phyloP scores from a whole-genome alignment of 495 filamentous ascomycete species.

The Parmelia sp. region DNA sequence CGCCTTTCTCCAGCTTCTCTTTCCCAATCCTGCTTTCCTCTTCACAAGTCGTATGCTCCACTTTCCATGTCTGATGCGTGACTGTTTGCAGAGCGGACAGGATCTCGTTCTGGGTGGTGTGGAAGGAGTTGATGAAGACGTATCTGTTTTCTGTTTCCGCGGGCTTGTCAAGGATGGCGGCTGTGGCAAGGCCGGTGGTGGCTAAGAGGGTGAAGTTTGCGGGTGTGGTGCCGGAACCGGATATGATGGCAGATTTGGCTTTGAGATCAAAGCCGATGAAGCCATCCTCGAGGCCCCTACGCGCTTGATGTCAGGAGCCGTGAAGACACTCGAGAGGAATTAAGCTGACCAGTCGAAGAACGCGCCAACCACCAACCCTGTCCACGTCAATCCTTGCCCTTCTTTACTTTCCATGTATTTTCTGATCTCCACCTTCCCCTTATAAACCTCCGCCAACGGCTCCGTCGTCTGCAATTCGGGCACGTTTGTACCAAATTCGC shows the following conservation, averaged over 20 bases:
- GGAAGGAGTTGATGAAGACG: constrained; percentile 43
- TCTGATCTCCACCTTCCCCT: constrained; percentile 38
- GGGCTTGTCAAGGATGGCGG: constrained; percentile 36
- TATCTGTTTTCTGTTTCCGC: constrained; percentile 42
- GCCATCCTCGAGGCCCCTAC: constrained; percentile 34
- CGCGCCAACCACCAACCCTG: constrained; percentile 40
- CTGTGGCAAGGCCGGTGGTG: constrained; percentile 37
- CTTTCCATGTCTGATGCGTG: constrained; percentile 37
- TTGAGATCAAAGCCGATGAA: constrained; percentile 43
- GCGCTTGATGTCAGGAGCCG: background rate
- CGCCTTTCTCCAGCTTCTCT: constrained; percentile 34
- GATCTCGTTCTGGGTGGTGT: constrained; percentile 42
- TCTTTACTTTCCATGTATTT: constrained; percentile 44
- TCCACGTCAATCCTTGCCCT: constrained; percentile 41
- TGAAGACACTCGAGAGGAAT: background rate
- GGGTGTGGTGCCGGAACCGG: constrained; percentile 36
- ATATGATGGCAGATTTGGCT: constrained; percentile 40
- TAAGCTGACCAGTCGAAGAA: constrained; percentile 47
- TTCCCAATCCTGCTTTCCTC: constrained; percentile 23
- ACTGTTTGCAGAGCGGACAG: constrained; percentile 39
- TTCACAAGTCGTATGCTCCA: constrained; percentile 34
- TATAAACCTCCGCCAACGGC: constrained; percentile 36
- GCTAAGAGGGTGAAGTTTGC: constrained; percentile 39
- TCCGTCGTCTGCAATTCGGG: constrained; percentile 27
- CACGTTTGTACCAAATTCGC: constrained; percentile 42